These are phyloP conservation scores for Sclerospora graminicola DNA, from an alignment of 352 stramenopile species.

Conservation along the genomic window DNA sequence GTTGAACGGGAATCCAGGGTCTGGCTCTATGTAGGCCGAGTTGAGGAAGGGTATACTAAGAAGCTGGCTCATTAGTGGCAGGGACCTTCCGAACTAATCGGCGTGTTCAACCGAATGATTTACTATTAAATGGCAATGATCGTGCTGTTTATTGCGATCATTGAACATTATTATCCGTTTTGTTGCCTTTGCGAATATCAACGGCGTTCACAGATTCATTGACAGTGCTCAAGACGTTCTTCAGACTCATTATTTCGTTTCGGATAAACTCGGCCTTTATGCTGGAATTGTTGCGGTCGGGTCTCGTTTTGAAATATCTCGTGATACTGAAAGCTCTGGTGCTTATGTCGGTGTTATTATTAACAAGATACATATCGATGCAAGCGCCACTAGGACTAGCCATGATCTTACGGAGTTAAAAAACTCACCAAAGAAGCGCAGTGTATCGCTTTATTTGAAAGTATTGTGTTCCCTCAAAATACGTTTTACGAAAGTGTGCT, in stretches of 20 bases:
- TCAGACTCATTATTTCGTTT: constrained; percentile 71
- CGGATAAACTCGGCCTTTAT: constrained; percentile 73
- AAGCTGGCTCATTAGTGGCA: no score
- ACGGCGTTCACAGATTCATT: constrained; percentile 72
- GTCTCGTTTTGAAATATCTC: constrained; percentile 31
- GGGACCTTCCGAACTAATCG: no score
- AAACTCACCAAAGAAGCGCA: background rate
- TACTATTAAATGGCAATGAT: constrained; percentile 74
- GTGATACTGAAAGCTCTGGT: constrained; percentile 60
- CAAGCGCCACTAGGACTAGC: background rate
- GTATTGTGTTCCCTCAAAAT: constrained; percentile 31
- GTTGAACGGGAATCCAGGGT: no score
- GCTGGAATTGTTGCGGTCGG: constrained; percentile 54
- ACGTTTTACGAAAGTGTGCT: no score
- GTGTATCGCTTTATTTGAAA: constrained; percentile 6
- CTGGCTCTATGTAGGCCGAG: no score
- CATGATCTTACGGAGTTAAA: constrained; percentile 1
- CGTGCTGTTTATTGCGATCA: constrained; percentile 31
- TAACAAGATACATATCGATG: constrained; percentile 8
- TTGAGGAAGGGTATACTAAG: no score
- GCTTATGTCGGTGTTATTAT: constrained; percentile 50
- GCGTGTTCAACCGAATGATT: no score
- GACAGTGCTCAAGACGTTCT: constrained; percentile 81
- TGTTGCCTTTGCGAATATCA: constrained; percentile 50
- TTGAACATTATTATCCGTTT: constrained; percentile 51